phyloP scores from a whole-genome alignment of 768 basidiomycete species.

The Terana coerulea region DNA sequence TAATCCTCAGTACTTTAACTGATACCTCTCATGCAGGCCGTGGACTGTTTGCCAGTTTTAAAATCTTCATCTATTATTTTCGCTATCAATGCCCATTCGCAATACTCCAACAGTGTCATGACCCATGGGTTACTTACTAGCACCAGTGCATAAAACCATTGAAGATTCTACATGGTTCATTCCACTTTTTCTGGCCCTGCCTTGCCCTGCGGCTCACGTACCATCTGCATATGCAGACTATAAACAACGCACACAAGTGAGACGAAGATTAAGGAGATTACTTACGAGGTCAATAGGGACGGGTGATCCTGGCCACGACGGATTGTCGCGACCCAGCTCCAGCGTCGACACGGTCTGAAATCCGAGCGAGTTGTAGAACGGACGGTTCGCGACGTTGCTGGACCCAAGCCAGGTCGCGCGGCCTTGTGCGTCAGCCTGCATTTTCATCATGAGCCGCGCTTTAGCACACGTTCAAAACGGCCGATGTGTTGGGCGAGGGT shows the following conservation, averaged over 20 bases:
- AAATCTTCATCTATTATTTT: no score
- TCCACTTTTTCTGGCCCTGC: not conserved
- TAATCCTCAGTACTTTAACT: no score
- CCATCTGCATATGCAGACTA: not conserved
- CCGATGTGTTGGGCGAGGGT: not conserved
- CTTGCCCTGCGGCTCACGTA: not conserved
- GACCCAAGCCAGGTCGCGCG: constrained; percentile 11
- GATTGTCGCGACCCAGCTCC: constrained; percentile 14
- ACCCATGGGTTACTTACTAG: not conserved
- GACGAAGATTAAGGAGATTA: no score
- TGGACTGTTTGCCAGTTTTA: no score
- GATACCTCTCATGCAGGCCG: no score
- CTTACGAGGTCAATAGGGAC: constrained; percentile 13
- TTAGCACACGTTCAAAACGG: not conserved
- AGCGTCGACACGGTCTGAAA: constrained; percentile 12
- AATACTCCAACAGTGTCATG: no score
- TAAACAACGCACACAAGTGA: no score
- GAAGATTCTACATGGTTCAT: not conserved
- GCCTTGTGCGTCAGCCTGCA: constrained; percentile 15
- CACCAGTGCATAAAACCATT: not conserved
- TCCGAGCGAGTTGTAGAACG: constrained; percentile 16
- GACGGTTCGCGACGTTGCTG: constrained; percentile 13
- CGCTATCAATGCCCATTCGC: no score
- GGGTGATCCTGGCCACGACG: constrained; percentile 13
- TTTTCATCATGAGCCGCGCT: no score